These are phyloP conservation scores for Pichia insulana DNA, from an alignment of 805 yeast genomes.

Conservation along the genomic window DNA sequence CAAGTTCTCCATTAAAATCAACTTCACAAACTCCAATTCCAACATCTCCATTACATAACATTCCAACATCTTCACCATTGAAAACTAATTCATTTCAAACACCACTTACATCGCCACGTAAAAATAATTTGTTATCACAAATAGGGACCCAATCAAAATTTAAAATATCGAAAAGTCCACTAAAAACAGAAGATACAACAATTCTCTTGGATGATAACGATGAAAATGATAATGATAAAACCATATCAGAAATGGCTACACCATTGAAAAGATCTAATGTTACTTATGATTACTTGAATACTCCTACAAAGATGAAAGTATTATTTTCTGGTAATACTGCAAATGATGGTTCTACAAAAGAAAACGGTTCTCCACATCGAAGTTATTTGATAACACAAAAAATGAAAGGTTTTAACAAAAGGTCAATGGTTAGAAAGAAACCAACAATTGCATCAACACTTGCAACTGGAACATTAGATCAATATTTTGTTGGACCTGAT, in stretches of 20 bases:
- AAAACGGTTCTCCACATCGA: slow-evolving; percentile 30
- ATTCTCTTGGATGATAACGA: slow-evolving; percentile 1
- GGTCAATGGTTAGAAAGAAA: slow-evolving; percentile 39
- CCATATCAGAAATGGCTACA: slow-evolving; percentile 15
- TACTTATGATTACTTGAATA: slow-evolving; percentile 15
- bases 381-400: slow-evolving; percentile 22
- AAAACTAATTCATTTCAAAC: slow-evolving; percentile 14
- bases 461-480: slow-evolving; percentile 86
- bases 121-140: slow-evolving; percentile 3
- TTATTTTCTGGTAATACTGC: slow-evolving; percentile 4
- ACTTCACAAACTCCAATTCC: slow-evolving; percentile 6
- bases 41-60: slow-evolving; percentile 10
- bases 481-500: slow-evolving; percentile 74
- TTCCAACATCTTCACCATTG: slow-evolving; percentile 25
- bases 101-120: slow-evolving; percentile 20
- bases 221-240: slow-evolving; percentile 7
- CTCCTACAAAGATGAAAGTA: slow-evolving; percentile 24
- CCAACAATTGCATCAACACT: slow-evolving; percentile 54
- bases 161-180: neutral
- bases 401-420: slow-evolving; percentile 29
- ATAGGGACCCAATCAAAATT: slow-evolving; percentile 2
- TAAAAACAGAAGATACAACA: slow-evolving; percentile 1
- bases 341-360: slow-evolving; percentile 25
- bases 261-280: slow-evolving; percentile 23
- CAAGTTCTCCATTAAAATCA: slow-evolving; percentile 3